Evolutionary conservation across 768 basidiomycete species (phyloP).

Genomic region (Auricularia sp.): DNA sequence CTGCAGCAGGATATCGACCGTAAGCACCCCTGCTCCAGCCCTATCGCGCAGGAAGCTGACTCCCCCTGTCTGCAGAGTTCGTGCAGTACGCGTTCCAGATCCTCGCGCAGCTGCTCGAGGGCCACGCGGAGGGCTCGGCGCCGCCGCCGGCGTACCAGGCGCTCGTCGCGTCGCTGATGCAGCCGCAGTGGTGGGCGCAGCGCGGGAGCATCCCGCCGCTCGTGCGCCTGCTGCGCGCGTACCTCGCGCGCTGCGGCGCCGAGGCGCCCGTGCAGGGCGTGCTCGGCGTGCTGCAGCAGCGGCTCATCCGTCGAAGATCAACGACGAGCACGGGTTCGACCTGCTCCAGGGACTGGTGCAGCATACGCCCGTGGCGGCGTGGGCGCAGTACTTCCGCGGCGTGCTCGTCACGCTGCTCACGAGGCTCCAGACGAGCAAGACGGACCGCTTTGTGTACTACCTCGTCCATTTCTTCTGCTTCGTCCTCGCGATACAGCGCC

Average conservation of each 20-base stretch:
- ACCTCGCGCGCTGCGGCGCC: constrained; percentile 57
- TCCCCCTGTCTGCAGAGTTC: constrained; percentile 51
- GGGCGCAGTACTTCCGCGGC: constrained; percentile 66
- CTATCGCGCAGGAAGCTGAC: too few species aligned
- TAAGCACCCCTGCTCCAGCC: constrained; percentile 25
- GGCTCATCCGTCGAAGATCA: constrained; percentile 79
- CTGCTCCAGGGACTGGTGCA: constrained; percentile 68
- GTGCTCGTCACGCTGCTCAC: constrained; percentile 67
- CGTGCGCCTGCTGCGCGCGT: constrained; percentile 77
- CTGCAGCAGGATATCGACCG: constrained; percentile 90
- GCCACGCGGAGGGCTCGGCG: constrained; percentile 35
- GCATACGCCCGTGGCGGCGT: constrained; percentile 54
- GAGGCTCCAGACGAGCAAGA: constrained; percentile 80
- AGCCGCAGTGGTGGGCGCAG: constrained; percentile 82
- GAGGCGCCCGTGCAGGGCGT: constrained; percentile 62
- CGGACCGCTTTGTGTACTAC: constrained; percentile 75
- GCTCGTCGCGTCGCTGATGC: constrained; percentile 73
- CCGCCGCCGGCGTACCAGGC: constrained; percentile 50
- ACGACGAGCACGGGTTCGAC: constrained; percentile 89
- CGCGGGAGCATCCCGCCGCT: constrained; percentile 92
- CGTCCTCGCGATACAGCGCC: constrained; percentile 61
- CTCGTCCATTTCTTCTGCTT: constrained; percentile 74
- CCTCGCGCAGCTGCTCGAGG: constrained; percentile 87
- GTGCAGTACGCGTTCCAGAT: constrained; percentile 97
- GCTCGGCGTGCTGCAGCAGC: constrained; percentile 82